Evolutionary conservation across 805 yeast species (phyloP).

Genomic region (Ogataea philodendri): DNA sequence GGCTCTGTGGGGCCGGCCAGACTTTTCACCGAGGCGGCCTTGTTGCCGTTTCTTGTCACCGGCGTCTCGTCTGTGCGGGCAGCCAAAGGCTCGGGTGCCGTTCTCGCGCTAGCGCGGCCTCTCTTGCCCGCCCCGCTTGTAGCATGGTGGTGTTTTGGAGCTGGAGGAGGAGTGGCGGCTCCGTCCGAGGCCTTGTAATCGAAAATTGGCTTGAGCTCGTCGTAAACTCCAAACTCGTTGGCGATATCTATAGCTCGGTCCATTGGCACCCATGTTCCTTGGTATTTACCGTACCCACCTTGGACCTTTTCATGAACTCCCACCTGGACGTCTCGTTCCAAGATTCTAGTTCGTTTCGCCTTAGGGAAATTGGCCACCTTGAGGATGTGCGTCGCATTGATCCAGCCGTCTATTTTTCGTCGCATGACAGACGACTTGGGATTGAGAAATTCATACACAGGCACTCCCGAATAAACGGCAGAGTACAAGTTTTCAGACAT

Average conservation of each 20-base stretch:
- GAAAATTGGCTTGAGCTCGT: constrained; percentile 61
- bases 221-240: constrained; percentile 59
- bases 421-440: constrained; percentile 76
- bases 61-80: constrained; percentile 12
- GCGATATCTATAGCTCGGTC: constrained; percentile 71
- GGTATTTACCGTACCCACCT: constrained; percentile 96
- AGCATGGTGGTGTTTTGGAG: constrained; percentile 67
- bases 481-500: constrained; percentile 49
- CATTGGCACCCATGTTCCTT: constrained; percentile 95
- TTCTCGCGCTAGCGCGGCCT: constrained; percentile 21
- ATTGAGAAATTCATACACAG: constrained; percentile 74
- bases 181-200: constrained; percentile 55
- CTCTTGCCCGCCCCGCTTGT: constrained; percentile 42
- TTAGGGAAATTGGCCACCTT: constrained; percentile 93
- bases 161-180: constrained; percentile 52
- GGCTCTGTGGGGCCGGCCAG: constrained; percentile 7
- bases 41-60: constrained; percentile 2
- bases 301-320: constrained; percentile 91
- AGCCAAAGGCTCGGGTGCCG: constrained; percentile 12
- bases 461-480: constrained; percentile 76
- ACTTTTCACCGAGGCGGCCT: constrained; percentile 2
- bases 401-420: constrained; percentile 75
- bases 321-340: constrained; percentile 89
- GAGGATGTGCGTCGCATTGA: constrained; percentile 91
- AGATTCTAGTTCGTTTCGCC: constrained; percentile 87